These are phyloP conservation scores for Venturia pyrina DNA, from an alignment of 2,329 filamentous ascomycete species.

Conservation along the genomic window DNA sequence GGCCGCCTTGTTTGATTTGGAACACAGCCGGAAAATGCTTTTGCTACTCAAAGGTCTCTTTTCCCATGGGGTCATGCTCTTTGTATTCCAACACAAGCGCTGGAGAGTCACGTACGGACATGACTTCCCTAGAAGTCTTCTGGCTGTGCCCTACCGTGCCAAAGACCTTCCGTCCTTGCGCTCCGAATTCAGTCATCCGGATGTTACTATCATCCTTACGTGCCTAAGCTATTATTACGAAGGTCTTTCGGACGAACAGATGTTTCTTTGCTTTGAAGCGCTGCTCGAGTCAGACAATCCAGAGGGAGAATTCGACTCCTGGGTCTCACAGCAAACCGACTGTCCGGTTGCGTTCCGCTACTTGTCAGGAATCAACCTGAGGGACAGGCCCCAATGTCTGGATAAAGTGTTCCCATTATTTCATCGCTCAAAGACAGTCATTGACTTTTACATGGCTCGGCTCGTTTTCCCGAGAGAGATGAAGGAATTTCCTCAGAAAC, in stretches of 20 bases:
- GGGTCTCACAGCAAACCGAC: too few species aligned
- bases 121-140: constrained; percentile 27
- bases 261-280: too few species aligned
- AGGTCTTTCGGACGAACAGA: too few species aligned
- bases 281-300: too few species aligned
- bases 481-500: constrained; percentile 52
- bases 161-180: constrained; percentile 54
- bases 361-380: constrained; percentile 42
- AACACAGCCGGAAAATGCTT: constrained; percentile 24
- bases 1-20: neutral
- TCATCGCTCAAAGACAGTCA: constrained; percentile 39
- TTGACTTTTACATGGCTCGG: constrained; percentile 54
- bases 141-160: constrained; percentile 50
- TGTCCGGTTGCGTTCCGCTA: too few species aligned
- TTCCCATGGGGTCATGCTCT: constrained; percentile 47
- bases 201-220: constrained; percentile 23
- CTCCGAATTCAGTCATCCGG: constrained; percentile 60
- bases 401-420: constrained; percentile 44
- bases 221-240: too few species aligned
- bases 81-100: constrained; percentile 47
- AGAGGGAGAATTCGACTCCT: too few species aligned
- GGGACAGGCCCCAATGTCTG: constrained; percentile 41
- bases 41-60: constrained; percentile 55
- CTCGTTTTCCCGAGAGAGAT: constrained; percentile 53
- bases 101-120: constrained; percentile 55